A percentile compares a stretch with the other conserved stretches of the same genome.
Evolutionary conservation across 768 basidiomycete species (phyloP).

Genomic region (Kwoniella sp.): DNA sequence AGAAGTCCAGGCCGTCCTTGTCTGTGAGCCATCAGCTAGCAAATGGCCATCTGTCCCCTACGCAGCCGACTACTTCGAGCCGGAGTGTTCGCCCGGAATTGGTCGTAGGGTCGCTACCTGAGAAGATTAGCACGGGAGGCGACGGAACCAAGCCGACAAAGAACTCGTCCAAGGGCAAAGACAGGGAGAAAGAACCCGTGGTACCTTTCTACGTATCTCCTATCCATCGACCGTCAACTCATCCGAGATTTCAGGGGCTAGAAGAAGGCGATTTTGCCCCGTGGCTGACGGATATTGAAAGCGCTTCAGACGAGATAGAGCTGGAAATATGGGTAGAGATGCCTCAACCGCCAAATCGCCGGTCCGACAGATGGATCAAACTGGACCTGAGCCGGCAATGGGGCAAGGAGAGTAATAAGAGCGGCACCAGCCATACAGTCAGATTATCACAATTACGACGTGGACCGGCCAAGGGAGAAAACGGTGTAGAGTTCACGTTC

Average conservation of each 20-base stretch:
- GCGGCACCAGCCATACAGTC: slow-evolving; percentile 26
- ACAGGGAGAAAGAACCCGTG: not conserved
- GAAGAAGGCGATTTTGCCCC: slow-evolving; percentile 63
- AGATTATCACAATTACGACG: slow-evolving; percentile 31
- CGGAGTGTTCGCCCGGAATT: not conserved
- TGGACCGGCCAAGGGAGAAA: slow-evolving; percentile 14
- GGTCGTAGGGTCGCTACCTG: not conserved
- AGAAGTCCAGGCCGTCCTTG: slow-evolving; percentile 10
- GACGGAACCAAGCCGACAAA: not conserved
- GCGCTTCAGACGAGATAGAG: slow-evolving; percentile 63
- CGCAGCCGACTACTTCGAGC: not conserved
- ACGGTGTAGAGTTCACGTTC: slow-evolving; percentile 46
- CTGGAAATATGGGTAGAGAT: slow-evolving; percentile 55
- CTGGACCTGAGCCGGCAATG: slow-evolving; percentile 19
- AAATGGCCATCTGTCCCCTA: not conserved
- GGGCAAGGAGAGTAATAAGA: slow-evolving; percentile 23
- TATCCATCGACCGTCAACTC: slow-evolving; percentile 79
- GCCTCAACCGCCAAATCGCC: not conserved
- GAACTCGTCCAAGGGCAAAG: not conserved
- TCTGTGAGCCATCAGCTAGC: slow-evolving; percentile 15
- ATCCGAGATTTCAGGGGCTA: slow-evolving; percentile 73
- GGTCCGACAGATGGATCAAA: not conserved
- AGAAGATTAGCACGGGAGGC: not conserved
- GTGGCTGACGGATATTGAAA: slow-evolving; percentile 61
- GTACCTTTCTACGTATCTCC: slow-evolving; percentile 75